Conservation (phyloP, 2,329 filamentous ascomycete genomes). For the Epichloe scottii region DNA sequence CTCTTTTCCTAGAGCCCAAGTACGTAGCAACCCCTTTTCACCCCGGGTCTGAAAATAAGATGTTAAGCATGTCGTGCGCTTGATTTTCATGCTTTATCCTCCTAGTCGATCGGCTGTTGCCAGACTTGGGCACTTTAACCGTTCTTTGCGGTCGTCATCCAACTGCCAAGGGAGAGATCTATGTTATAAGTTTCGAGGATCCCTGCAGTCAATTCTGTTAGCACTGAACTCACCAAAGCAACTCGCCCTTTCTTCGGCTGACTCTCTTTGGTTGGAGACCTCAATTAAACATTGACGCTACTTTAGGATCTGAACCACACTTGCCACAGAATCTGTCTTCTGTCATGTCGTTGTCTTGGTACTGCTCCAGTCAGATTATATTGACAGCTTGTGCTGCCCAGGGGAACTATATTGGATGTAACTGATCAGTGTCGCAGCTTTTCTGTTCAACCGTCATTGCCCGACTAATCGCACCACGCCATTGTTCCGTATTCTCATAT, state of each 20-base stretch:
- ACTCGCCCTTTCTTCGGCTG: background rate
- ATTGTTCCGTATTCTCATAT: too few species aligned
- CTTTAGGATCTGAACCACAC: background rate
- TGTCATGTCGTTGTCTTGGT: background rate
- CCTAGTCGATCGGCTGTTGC: background rate
- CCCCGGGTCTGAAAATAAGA: too few species aligned
- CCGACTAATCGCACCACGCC: too few species aligned
- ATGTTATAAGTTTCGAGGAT: background rate
- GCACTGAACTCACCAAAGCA: background rate
- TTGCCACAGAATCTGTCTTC: background rate
- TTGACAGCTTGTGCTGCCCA: background rate
- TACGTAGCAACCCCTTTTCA: too few species aligned
- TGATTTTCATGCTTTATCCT: too few species aligned
- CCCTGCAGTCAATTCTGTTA: background rate
- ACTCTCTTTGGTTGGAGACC: background rate
- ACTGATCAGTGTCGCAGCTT: background rate
- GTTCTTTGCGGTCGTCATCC: background rate
- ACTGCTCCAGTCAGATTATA: background rate
- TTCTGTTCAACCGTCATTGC: background rate
- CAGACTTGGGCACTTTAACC: background rate
- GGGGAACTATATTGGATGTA: background rate
- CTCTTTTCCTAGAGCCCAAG: too few species aligned
- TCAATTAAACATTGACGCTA: slow-evolving; percentile 4
- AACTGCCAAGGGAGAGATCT: background rate
- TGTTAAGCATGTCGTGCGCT: too few species aligned